phyloP scores from a whole-genome alignment of 768 basidiomycete genomes.

The Auricularia cornea region DNA sequence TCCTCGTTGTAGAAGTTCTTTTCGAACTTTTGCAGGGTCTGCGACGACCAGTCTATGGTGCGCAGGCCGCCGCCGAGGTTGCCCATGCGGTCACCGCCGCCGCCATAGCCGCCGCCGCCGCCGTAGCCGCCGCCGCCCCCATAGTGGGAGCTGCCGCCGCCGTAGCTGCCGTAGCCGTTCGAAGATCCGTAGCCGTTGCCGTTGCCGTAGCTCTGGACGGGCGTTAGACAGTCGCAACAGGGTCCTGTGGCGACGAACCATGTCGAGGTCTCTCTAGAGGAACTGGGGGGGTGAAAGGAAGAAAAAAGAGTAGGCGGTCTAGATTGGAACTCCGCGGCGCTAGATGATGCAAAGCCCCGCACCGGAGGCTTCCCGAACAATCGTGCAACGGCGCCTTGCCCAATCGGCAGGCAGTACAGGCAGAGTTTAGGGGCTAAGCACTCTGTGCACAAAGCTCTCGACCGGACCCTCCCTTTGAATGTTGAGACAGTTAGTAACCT shows the following conservation, averaged over 20 bases:
- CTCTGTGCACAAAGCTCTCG: no score
- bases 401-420: no score
- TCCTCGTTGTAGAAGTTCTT: constrained; percentile 98
- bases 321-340: no score
- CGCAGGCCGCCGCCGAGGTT: constrained; percentile 75
- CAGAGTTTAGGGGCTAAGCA: no score
- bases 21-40: constrained; percentile 78
- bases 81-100: constrained; percentile 60
- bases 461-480: no score
- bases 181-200: no score
- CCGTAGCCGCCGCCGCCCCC: constrained; percentile 42
- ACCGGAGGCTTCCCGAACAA: no score
- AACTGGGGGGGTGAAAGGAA: not conserved
- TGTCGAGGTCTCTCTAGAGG: not conserved
- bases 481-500: no score
- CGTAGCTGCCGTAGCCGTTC: constrained; percentile 28
- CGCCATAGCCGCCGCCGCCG: constrained; percentile 45
- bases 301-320: not conserved
- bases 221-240: not conserved
- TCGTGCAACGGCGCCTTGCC: no score
- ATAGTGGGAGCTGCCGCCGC: constrained; percentile 20
- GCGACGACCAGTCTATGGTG: constrained; percentile 73
- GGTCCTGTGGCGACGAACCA: not conserved
- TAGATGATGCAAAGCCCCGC: no score
- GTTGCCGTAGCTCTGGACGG: not conserved